Evolutionary conservation across 305 asterid species (phyloP).

Genomic region (Withania somnifera): DNA sequence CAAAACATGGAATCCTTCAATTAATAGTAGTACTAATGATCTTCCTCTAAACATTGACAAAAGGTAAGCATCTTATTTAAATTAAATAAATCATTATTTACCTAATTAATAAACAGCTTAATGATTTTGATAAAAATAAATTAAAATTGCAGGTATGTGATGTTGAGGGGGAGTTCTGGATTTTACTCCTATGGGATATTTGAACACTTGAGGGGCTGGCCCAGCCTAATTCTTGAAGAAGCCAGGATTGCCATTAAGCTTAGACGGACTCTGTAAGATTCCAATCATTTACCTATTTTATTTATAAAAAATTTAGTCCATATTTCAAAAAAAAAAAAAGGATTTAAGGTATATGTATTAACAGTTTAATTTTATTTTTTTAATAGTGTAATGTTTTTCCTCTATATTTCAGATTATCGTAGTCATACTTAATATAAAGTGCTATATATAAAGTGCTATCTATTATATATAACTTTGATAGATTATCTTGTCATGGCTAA

Average conservation of each 20-base stretch:
- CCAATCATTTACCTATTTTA: background rate
- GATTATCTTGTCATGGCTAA: no score
- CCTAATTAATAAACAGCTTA: background rate
- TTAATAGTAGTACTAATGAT: background rate
- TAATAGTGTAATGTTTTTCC: background rate
- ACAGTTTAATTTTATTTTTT: no score
- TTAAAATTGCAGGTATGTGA: conserved; percentile 7
- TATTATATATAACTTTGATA: no score
- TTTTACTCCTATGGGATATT: conserved; percentile 19
- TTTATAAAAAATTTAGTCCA: background rate
- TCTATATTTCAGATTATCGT: background rate
- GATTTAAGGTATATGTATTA: no score
- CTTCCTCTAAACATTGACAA: conserved; percentile 24
- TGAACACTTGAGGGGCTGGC: conserved; percentile 20
- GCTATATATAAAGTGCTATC: no score
- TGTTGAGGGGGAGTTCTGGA: conserved; percentile 15
- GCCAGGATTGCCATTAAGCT: conserved; percentile 24
- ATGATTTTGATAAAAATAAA: background rate
- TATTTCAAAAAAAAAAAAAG: no score
- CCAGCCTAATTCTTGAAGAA: conserved; percentile 7
- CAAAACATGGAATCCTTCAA: conserved; percentile 4
- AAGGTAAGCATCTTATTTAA: background rate
- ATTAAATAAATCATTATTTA: background rate
- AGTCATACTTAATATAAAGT: no score
- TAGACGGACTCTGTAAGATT: conserved; percentile 21